Base-by-base conservation (phyloP, 768 basidiomycete species). In the Pulveroboletus ravenelii region DNA sequence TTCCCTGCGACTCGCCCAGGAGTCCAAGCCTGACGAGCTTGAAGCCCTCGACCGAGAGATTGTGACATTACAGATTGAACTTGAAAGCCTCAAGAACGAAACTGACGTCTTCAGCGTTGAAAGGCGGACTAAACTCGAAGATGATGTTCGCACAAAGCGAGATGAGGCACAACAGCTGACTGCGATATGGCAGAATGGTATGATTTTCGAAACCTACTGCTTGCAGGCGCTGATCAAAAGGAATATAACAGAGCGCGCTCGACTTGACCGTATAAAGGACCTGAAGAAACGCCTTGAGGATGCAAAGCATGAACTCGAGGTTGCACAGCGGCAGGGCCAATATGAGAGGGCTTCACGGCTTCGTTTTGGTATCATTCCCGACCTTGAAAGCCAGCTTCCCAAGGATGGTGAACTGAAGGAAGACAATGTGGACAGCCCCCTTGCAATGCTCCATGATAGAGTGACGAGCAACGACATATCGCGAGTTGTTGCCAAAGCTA, bases 401-500 rank as follows among this genome's bases (percentile, higher is more conserved):
- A 71, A 72, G 35, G 75, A 78, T 35, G 63, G 62, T 13, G 75
- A 74, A 34, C 62, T 54, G 34, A 78, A 76, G 38, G 77, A 77
- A n/a, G 76, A 70, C n/a, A 66, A 50, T 15, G 53, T 66, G 30
- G 64, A 59, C 9, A 59, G 67, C 25, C 78, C 81, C 31, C 67
- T 85, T 34, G 67, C 77, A 12, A 87, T 89, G 79, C 72, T 94
- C 31, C 84, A 92, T 57, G 92, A 93, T 54, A 75, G 90, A 36
- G 90, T 96, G 8, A 93, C 88, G 7, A 85, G 85, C n/a, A 84
- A 82, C 58, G 91, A 94, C 65, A 93, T 95, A 43, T 82, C 93
- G 2, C 76, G 88, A 3, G 93, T 94, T 18, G 87, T 94, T 4
- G 90, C 89, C 7, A 87, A 85, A 62, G 78, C 88, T 0, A 96